phyloP scores from a whole-genome alignment of 495 filamentous ascomycete species.

The Echria macrotheca region DNA sequence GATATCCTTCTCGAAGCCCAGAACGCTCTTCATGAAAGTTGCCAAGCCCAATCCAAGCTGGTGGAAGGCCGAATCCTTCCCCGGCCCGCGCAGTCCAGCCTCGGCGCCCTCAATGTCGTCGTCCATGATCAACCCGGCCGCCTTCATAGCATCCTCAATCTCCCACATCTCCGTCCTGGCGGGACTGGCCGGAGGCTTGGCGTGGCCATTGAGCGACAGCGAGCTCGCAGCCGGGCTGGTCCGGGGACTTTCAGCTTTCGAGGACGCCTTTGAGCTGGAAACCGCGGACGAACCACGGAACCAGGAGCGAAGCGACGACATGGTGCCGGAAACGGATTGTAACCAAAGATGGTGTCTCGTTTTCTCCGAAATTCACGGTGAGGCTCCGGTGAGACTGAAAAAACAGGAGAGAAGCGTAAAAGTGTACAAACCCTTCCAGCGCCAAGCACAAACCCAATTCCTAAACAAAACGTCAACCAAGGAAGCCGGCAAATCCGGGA shows the following conservation, averaged over 20 bases:
- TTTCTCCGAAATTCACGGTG: neutral
- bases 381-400: neutral
- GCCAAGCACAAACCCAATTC: too few relatives aligned
- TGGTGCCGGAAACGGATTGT: slow-evolving; percentile 6
- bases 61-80: slow-evolving; percentile 84
- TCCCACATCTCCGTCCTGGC: slow-evolving; percentile 28
- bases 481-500: slow-evolving; percentile 3
- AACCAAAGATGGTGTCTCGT: neutral
- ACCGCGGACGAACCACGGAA: slow-evolving; percentile 22
- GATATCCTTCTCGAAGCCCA: slow-evolving; percentile 92
- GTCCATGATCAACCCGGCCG: slow-evolving; percentile 67
- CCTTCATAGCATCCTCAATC: slow-evolving; percentile 44
- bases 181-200: slow-evolving; percentile 21
- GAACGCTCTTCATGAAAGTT: slow-evolving; percentile 74
- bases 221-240: slow-evolving; percentile 24
- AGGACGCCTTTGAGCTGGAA: slow-evolving; percentile 20
- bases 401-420: neutral
- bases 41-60: slow-evolving; percentile 78
- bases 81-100: slow-evolving; percentile 59
- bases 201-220: slow-evolving; percentile 16
- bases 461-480: slow-evolving; percentile 2
- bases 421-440: neutral
- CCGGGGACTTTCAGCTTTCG: slow-evolving; percentile 13
- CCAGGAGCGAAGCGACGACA: slow-evolving; percentile 29
- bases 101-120: slow-evolving; percentile 91